Conservation (phyloP, 345 rosid species). For the Lumnitzera littorea region DNA sequence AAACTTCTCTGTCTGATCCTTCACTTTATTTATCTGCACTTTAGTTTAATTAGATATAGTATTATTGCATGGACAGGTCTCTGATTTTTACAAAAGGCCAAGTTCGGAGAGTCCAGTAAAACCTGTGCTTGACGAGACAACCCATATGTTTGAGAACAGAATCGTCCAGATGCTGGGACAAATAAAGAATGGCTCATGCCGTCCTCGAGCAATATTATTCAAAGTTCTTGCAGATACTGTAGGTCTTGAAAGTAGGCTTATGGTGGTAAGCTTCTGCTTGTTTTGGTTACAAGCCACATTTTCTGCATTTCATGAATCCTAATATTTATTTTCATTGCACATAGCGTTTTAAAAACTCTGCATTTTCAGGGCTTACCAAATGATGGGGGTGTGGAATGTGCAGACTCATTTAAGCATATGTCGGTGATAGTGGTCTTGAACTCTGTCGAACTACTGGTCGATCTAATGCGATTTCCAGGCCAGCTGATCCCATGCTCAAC, state of each 20-base stretch:
- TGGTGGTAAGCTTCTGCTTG: conserved; percentile 66
- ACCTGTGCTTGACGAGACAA: conserved; percentile 60
- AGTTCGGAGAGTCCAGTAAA: conserved; percentile 75
- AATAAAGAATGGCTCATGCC: conserved; percentile 85
- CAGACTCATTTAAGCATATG: conserved; percentile 75
- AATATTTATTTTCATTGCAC: neutral
- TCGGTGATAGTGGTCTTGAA: conserved; percentile 80
- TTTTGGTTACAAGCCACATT: too few species aligned
- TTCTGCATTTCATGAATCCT: too few species aligned
- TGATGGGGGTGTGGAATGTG: conserved; percentile 76
- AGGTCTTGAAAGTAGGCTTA: conserved; percentile 83
- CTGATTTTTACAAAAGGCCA: conserved; percentile 79
- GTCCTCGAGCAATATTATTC: conserved; percentile 88
- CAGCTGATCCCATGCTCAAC: conserved; percentile 80
- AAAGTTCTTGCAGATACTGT: conserved; percentile 94
- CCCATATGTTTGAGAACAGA: conserved; percentile 55
- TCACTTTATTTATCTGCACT: neutral
- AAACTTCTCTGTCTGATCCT: neutral
- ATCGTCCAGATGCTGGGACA: conserved; percentile 89
- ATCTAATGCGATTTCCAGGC: conserved; percentile 98
- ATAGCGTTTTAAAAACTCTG: neutral
- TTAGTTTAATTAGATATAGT: conserved; percentile 3
- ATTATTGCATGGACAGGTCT: conserved; percentile 43
- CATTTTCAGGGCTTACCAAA: conserved; percentile 74
- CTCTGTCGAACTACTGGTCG: conserved; percentile 85